Conservation (phyloP, 2,329 filamentous ascomycete species). For the Aspergillus sp. region DNA sequence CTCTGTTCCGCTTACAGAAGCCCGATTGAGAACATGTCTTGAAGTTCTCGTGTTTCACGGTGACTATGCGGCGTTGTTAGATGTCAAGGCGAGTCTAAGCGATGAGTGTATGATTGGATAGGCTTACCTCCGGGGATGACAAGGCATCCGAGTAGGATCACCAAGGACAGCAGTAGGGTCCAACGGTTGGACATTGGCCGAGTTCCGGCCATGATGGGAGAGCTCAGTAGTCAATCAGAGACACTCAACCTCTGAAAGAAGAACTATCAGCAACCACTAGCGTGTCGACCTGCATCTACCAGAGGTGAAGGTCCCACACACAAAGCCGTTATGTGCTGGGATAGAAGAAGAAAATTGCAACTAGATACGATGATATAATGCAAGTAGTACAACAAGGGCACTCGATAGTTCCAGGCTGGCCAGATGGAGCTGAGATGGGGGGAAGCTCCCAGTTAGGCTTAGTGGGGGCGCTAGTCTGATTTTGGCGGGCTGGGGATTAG, state of each 20-base stretch:
- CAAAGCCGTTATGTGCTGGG: background rate
- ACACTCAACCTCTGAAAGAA: slow-evolving; percentile 36
- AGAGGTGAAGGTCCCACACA: slow-evolving; percentile 20
- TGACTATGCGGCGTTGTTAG: slow-evolving; percentile 53
- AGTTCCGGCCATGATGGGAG: slow-evolving; percentile 53
- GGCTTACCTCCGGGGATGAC: slow-evolving; percentile 65
- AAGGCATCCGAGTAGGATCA: slow-evolving; percentile 61
- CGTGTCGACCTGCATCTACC: slow-evolving; percentile 37
- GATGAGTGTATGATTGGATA: background rate
- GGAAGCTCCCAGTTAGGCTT: slow-evolving; percentile 28
- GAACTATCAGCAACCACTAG: slow-evolving; percentile 18
- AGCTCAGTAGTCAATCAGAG: slow-evolving; percentile 32
- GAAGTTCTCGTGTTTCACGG: slow-evolving; percentile 95
- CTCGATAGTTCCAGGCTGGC: slow-evolving; percentile 35
- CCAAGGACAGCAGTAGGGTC: slow-evolving; percentile 64
- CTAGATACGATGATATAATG: background rate
- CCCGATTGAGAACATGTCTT: slow-evolving; percentile 95
- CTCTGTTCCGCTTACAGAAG: slow-evolving; percentile 94
- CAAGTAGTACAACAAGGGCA: background rate
- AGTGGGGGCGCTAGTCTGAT: slow-evolving; percentile 17
- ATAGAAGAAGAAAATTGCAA: background rate
- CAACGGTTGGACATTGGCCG: slow-evolving; percentile 61
- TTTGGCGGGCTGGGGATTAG: slow-evolving; percentile 17
- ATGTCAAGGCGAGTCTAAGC: background rate
- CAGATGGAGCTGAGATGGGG: slow-evolving; percentile 26